phyloP scores from a whole-genome alignment of 345 rosid genomes.

The Punica granatum region DNA sequence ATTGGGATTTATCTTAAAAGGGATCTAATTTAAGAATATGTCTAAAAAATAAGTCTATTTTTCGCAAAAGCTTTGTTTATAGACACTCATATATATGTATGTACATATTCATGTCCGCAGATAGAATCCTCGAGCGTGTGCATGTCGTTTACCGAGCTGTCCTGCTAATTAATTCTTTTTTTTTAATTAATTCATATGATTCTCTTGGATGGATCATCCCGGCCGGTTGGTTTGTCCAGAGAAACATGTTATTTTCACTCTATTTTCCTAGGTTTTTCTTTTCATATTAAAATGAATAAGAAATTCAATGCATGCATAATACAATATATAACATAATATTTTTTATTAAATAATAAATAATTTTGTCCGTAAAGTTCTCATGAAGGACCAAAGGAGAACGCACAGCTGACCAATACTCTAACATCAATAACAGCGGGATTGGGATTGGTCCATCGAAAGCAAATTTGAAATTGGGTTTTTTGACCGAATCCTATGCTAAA shows the following conservation, averaged over 20 bases:
- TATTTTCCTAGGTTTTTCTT: not conserved
- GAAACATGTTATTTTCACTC: no score
- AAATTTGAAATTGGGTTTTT: not conserved
- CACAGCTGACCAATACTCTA: not conserved
- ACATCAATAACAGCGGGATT: not conserved
- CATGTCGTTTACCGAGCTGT: constrained; percentile 1
- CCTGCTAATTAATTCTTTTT: not conserved
- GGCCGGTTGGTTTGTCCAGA: not conserved
- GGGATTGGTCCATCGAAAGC: not conserved
- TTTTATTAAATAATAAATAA: no score
- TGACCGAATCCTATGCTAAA: constrained; percentile 2
- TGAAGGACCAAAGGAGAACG: not conserved
- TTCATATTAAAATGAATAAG: not conserved
- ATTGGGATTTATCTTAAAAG: no score
- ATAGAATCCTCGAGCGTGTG: not conserved
- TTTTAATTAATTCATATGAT: not conserved
- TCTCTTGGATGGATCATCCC: not conserved
- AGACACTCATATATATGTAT: no score
- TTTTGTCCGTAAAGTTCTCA: not conserved
- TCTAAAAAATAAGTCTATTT: no score
- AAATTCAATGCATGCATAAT: not conserved
- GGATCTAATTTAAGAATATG: no score
- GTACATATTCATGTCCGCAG: no score
- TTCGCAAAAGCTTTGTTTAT: no score
- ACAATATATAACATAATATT: not conserved